Percentiles rank a stretch among this genome's conserved stretches.
Conservation (phyloP, 2,329 filamentous ascomycete species). For the Monilinia fructigena region DNA sequence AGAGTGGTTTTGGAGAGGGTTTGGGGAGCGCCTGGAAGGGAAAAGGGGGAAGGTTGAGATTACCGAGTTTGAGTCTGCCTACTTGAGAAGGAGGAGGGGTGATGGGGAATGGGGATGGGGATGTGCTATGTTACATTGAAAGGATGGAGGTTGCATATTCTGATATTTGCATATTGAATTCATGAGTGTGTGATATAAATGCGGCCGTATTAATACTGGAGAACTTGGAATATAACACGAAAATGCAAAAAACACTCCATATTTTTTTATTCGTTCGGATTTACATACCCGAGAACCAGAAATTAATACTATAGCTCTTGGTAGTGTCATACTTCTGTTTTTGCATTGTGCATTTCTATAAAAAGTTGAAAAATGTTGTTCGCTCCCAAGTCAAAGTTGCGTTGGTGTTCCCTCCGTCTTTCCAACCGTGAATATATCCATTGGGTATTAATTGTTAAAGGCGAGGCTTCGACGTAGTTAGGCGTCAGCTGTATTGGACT, state of each 20-base stretch:
- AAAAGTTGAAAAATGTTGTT: no score
- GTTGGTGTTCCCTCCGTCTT: neutral
- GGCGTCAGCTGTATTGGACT: constrained; percentile 34
- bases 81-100: neutral
- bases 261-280: neutral
- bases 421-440: no score
- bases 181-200: neutral
- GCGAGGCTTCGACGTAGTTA: neutral
- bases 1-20: constrained; percentile 27
- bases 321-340: neutral
- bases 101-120: neutral
- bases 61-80: constrained; percentile 13
- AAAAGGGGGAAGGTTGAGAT: constrained; percentile 12
- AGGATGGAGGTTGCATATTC: neutral
- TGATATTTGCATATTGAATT: constrained; percentile 22
- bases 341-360: neutral
- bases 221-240: neutral
- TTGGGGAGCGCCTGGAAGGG: constrained; percentile 22
- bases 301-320: neutral
- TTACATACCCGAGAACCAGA: neutral
- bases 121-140: neutral
- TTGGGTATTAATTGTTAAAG: no score
- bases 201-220: neutral
- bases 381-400: neutral
- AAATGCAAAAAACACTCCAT: neutral